These are phyloP conservation scores for Solanum raphanifolium DNA, from an alignment of 257 asterid genomes.

Conservation along the genomic window DNA sequence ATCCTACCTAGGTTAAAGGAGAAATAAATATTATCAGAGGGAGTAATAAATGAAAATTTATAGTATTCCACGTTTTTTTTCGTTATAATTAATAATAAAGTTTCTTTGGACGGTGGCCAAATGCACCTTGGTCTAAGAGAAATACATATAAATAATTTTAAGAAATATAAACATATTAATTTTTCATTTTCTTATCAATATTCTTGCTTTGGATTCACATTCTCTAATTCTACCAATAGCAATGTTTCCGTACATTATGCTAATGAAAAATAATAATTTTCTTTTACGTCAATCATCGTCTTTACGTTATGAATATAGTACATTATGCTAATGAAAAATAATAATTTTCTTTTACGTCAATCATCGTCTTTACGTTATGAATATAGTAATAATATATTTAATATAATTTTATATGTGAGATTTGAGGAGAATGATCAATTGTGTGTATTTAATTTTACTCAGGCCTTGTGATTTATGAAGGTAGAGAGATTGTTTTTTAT, in stretches of 20 bases:
- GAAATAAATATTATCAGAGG: not conserved
- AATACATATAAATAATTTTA: no score
- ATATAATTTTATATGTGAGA: fast-evolving
- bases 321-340: no score
- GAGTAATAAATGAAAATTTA: not conserved
- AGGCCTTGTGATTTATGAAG: not conserved
- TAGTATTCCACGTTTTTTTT: not conserved
- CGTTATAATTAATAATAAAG: no score
- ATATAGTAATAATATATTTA: no score
- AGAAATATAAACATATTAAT: no score
- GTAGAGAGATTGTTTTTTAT: no score
- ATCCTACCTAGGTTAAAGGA: not conserved
- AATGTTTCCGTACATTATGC: not conserved
- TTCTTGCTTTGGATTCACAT: no score
- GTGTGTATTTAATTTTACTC: not conserved
- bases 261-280: no score
- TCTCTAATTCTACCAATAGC: no score
- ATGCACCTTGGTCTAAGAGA: not conserved
- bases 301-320: not conserved
- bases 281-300: no score
- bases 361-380: not conserved
- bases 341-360: no score
- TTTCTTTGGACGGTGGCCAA: not conserved
- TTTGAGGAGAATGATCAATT: not conserved
- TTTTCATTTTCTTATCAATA: not conserved